phyloP scores from a whole-genome alignment of 345 rosid genomes.

The Bretschneidera sinensis region DNA sequence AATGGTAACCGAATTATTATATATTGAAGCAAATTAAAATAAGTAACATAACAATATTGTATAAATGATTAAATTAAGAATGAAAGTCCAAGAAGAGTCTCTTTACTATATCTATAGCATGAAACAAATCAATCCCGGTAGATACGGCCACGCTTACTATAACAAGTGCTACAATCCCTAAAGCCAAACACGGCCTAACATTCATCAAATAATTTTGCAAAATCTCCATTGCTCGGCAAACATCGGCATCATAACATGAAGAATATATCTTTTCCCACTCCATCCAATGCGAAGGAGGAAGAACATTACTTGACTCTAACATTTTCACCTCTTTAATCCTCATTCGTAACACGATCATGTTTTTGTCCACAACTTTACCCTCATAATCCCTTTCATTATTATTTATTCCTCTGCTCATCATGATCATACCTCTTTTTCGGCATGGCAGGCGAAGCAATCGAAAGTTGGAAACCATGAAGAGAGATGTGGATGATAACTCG shows the following conservation, averaged over 20 bases:
- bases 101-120: constrained; percentile 10
- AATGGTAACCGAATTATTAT: too few species aligned
- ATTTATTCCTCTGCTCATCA: not conserved
- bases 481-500: too few species aligned
- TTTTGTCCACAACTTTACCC: constrained; percentile 21
- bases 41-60: too few species aligned
- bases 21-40: too few species aligned
- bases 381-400: constrained; percentile 3
- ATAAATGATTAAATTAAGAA: too few species aligned
- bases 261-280: constrained; percentile 32
- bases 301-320: constrained; percentile 10
- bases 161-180: constrained; percentile 17
- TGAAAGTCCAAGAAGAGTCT: constrained; percentile 5
- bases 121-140: constrained; percentile 9
- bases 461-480: too few species aligned
- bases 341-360: too few species aligned
- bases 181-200: constrained; percentile 24
- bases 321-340: constrained; percentile 22
- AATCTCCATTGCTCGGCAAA: constrained; percentile 21
- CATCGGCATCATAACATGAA: constrained; percentile 16
- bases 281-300: constrained; percentile 26
- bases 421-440: too few species aligned
- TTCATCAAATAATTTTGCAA: constrained; percentile 25
- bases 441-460: too few species aligned
- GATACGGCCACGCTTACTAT: constrained; percentile 1